Evolutionary conservation across 1,284 basidiomycete species (phyloP), one percentile per base, ranked within the genome.

Genomic region (Anthracocystis walkeri): DNA sequence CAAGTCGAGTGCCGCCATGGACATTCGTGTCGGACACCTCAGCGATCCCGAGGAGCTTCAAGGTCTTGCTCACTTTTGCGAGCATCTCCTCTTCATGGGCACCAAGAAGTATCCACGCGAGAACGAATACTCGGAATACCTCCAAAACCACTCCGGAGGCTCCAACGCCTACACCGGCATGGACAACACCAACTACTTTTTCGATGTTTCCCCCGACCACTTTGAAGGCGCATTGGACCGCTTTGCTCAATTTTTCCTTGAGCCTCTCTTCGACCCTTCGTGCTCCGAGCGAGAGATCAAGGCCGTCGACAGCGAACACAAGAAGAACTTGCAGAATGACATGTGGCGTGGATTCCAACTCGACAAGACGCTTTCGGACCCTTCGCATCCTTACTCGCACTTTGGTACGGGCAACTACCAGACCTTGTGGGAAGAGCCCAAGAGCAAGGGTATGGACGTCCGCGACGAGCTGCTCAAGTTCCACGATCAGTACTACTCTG

Each of bases 231-330:
- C 96, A 1, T 89, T 99, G 10, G 90, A 93, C 78, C 92, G 95
- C 31, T 99, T 99, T 86, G 89, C 95, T 0, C 92, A 91, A 2
- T 99, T 99, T 88, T 99, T 99, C 87, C 92, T 93, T 79, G 92
- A 91, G 42, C 97, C 97, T 0, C 89, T 97, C 56, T 99, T 99
- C 84, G 88, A 93, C 12, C 90, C 92, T 0, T 93, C 93, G 18
- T 96, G 96, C 85, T 96, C 96, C 0, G 90, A 92, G 58, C 90
- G 97, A 50, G 97, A 99, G 87, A 90, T 98, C 76, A 95, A 95
- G 78, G 97, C 97, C 1, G 97, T 99, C 40, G 92, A 99, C 85
- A 97, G 95, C 1, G 97, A 99, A 85, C 93, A 99, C 89, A 95
- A 94, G 88, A 99, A 99, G 88, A 99, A 99, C 84, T 89, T 94